phyloP scores from a whole-genome alignment of 2,329 filamentous ascomycete species.

The Passalora sequoiae region DNA sequence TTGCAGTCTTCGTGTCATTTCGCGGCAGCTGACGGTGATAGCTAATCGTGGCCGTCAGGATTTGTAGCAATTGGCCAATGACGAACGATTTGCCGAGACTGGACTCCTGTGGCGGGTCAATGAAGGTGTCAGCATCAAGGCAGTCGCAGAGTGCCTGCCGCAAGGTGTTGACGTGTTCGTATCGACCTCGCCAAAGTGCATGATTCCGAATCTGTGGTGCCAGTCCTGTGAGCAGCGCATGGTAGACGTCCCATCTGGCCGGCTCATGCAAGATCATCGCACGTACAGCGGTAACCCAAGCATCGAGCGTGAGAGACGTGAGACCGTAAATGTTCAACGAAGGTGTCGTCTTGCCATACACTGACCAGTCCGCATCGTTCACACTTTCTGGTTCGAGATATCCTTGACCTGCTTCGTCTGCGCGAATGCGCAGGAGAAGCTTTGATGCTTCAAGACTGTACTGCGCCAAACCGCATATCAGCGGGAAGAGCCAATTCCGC shows the following conservation, averaged over 20 bases:
- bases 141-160: conserved; percentile 76
- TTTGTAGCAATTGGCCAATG: conserved; percentile 80
- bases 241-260: conserved; percentile 51
- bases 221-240: conserved; percentile 79
- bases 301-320: conserved; percentile 13
- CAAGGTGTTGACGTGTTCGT: conserved; percentile 69
- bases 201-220: conserved; percentile 87
- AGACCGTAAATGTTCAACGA: conserved; percentile 15
- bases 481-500: conserved; percentile 23
- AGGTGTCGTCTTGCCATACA: neutral
- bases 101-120: conserved; percentile 73
- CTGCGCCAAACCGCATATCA: conserved; percentile 18
- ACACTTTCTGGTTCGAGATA: conserved; percentile 14
- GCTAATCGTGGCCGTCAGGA: conserved; percentile 79
- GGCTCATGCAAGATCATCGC: conserved; percentile 15
- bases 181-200: conserved; percentile 69
- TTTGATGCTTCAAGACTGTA: conserved; percentile 19
- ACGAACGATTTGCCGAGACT: conserved; percentile 83
- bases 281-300: conserved; percentile 17
- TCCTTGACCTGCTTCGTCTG: conserved; percentile 20
- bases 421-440: conserved; percentile 20
- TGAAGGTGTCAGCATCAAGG: conserved; percentile 69
- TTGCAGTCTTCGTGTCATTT: conserved; percentile 81
- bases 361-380: neutral
- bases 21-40: conserved; percentile 84